phyloP scores from a whole-genome alignment of 2,329 filamentous ascomycete species.

The Beauveria scarabaeidicola region DNA sequence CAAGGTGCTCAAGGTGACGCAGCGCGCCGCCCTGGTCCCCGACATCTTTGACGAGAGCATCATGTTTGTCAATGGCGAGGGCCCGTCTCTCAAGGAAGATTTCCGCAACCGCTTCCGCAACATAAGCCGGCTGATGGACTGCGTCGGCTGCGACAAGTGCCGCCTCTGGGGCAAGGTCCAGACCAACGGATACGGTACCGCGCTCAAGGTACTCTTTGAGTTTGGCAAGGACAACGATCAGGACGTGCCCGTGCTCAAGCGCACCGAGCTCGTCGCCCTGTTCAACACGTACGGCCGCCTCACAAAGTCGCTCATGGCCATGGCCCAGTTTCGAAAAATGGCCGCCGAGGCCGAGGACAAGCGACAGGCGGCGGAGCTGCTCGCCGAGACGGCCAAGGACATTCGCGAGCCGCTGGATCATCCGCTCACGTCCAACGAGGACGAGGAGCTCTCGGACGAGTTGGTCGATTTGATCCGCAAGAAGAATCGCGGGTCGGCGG shows the following conservation, averaged over 20 bases:
- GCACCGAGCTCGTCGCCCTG: constrained; percentile 87
- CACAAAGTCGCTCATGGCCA: constrained; percentile 67
- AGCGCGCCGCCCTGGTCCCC: constrained; percentile 58
- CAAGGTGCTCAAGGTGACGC: constrained; percentile 70
- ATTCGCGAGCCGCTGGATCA: constrained; percentile 17
- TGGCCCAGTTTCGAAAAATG: constrained; percentile 61
- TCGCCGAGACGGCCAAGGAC: constrained; percentile 22
- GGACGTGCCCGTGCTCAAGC: constrained; percentile 61
- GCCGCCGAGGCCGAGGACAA: constrained; percentile 27
- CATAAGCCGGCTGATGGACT: constrained; percentile 95
- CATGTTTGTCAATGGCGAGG: constrained; percentile 81
- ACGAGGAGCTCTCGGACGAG: constrained; percentile 20
- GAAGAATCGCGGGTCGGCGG: neutral
- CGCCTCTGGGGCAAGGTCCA: constrained; percentile 96
- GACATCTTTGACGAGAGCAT: constrained; percentile 89
- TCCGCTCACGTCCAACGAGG: constrained; percentile 15
- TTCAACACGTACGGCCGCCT: constrained; percentile 91
- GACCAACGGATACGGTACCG: constrained; percentile 88
- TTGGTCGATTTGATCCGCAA: constrained; percentile 8
- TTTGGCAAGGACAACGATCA: constrained; percentile 60
- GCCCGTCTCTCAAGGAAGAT: constrained; percentile 81
- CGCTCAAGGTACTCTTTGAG: constrained; percentile 92
- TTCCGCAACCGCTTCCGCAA: constrained; percentile 97
- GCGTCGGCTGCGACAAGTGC: constrained; percentile 97
- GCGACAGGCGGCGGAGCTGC: constrained; percentile 16